phyloP scores from a whole-genome alignment of 2,329 filamentous ascomycete genomes.

The Ophiosphaerella herpotricha region DNA sequence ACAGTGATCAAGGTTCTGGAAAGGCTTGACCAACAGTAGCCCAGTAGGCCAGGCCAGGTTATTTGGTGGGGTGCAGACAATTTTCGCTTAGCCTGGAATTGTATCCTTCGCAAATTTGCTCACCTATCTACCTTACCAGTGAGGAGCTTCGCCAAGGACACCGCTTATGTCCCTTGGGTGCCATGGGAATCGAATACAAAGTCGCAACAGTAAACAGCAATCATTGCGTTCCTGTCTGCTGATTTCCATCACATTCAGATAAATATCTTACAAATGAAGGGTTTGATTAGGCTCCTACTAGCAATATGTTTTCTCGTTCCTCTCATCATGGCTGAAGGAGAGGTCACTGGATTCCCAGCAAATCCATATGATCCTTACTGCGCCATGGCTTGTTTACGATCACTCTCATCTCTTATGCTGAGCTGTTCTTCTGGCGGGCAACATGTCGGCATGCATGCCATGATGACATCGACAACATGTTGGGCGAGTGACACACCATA shows the following conservation, averaged over 20 bases:
- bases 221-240: no score
- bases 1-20: not conserved
- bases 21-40: not conserved
- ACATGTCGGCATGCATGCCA: not conserved
- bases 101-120: not conserved
- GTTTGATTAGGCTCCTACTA: not conserved
- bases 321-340: not conserved
- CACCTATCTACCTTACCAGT: not conserved
- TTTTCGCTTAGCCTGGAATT: not conserved
- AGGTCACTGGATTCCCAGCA: not conserved
- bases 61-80: not conserved
- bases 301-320: not conserved
- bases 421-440: not conserved
- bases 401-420: not conserved
- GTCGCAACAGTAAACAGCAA: no score
- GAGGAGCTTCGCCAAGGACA: not conserved
- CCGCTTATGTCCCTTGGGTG: not conserved
- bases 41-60: not conserved
- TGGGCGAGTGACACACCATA: no score
- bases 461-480: conserved; percentile 15
- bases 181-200: no score
- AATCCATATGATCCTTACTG: not conserved
- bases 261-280: not conserved
- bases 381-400: not conserved
- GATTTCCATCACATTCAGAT: no score